A percentile compares a stretch with the other conserved stretches of the same genome.
phyloP scores from a whole-genome alignment of 371 early-diverging fungal genomes.

The Mortierella sp. region DNA sequence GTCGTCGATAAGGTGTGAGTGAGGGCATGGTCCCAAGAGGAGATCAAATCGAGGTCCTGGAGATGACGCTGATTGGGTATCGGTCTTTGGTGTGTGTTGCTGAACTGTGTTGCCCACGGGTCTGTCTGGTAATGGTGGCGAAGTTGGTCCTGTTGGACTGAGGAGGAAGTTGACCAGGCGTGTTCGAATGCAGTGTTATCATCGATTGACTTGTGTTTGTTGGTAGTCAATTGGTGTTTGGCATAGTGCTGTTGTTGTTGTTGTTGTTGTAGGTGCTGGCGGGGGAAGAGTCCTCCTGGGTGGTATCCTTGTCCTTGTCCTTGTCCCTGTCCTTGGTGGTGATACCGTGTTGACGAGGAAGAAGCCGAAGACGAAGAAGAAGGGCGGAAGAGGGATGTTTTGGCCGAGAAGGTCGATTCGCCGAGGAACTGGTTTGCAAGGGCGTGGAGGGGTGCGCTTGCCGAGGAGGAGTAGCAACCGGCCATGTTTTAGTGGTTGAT shows the following conservation, averaged over 20 bases:
- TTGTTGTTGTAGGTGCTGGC: slow-evolving; percentile 2
- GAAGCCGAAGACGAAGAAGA: slow-evolving; percentile 1
- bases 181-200: slow-evolving; percentile 30
- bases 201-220: not conserved
- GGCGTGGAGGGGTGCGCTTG: slow-evolving; percentile 42
- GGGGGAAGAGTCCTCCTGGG: slow-evolving; percentile 19
- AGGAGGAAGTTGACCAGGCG: slow-evolving; percentile 28
- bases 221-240: not conserved
- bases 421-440: slow-evolving; percentile 50
- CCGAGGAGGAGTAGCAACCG: slow-evolving; percentile 43
- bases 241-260: not conserved
- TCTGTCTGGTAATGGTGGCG: slow-evolving; percentile 1
- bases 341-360: not conserved
- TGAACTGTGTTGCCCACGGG: slow-evolving; percentile 14
- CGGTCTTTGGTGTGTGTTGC: not conserved
- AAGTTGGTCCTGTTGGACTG: slow-evolving; percentile 13
- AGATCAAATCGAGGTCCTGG: slow-evolving; percentile 36
- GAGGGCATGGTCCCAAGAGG: slow-evolving; percentile 42
- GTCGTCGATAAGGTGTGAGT: not conserved
- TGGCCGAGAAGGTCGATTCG: slow-evolving; percentile 38
- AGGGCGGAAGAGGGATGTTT: slow-evolving; percentile 26
- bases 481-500: slow-evolving; percentile 21
- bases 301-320: not conserved
- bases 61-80: slow-evolving; percentile 19
- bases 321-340: not conserved